Evolutionary conservation across 176 grass and related monocot species (phyloP).

Genomic region (Luzula sylvatica): DNA sequence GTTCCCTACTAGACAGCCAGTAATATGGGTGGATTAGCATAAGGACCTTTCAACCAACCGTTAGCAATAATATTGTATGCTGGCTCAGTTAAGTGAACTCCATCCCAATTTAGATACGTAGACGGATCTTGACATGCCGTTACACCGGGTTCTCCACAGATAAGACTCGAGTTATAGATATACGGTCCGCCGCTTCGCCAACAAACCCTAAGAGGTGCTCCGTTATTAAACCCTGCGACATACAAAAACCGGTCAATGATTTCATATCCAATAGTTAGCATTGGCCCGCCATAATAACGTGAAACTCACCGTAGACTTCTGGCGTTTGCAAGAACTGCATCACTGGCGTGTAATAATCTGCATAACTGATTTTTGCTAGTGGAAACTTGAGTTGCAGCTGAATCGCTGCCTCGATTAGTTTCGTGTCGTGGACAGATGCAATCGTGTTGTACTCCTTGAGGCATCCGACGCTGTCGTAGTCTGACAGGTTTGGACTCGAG

Average conservation of each 20-base stretch:
- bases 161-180: conserved; percentile 13
- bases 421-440: conserved; percentile 23
- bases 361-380: conserved; percentile 5
- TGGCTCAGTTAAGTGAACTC: conserved; percentile 32
- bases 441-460: conserved; percentile 24
- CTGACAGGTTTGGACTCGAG: conserved; percentile 2
- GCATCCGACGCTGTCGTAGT: conserved; percentile 36
- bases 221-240: not conserved
- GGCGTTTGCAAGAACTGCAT: conserved; percentile 11
- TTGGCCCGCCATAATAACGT: not conserved
- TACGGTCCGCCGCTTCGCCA: conserved; percentile 21
- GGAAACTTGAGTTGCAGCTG: conserved; percentile 8
- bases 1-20: too few species aligned
- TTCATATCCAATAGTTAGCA: not conserved
- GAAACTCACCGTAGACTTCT: conserved; percentile 16
- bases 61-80: conserved; percentile 21
- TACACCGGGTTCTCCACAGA: conserved; percentile 21
- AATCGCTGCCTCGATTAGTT: not conserved
- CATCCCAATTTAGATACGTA: conserved; percentile 35
- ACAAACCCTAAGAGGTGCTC: conserved; percentile 2
- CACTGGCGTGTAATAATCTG: conserved; percentile 21
- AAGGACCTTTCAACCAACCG: conserved; percentile 28
- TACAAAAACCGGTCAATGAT: not conserved
- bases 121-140: conserved; percentile 13
- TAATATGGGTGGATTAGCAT: conserved; percentile 12